These are phyloP conservation scores for Hemerocallis citrina DNA, from an alignment of 106 monocot species.

Conservation along the genomic window DNA sequence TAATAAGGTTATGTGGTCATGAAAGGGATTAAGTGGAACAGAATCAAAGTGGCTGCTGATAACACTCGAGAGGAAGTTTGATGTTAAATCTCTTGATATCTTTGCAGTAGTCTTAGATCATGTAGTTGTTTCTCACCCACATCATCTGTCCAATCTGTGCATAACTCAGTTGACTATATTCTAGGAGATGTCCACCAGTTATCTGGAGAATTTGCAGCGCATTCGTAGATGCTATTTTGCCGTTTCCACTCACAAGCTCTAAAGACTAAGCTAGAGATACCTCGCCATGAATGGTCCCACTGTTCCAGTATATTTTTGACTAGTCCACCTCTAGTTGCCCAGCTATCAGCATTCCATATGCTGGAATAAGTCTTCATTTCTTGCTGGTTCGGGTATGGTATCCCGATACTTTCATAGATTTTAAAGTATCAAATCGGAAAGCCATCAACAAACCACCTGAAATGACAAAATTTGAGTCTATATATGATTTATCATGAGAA, in stretches of 20 bases:
- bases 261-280: conserved; percentile 27
- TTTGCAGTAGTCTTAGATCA: conserved; percentile 25
- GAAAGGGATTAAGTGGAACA: too few relatives aligned
- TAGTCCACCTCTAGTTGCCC: conserved; percentile 58
- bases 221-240: neutral
- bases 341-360: conserved; percentile 74
- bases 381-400: conserved; percentile 46
- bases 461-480: neutral
- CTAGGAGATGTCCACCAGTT: conserved; percentile 14
- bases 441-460: conserved; percentile 56
- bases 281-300: conserved; percentile 55
- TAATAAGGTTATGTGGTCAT: too few relatives aligned
- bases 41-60: conserved; percentile 2
- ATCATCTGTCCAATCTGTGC: conserved; percentile 15
- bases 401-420: conserved; percentile 41
- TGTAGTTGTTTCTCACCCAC: conserved; percentile 19
- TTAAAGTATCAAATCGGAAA: conserved; percentile 47
- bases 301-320: conserved; percentile 69
- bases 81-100: conserved; percentile 18
- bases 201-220: neutral
- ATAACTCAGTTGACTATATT: conserved; percentile 1
- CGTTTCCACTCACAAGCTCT: conserved; percentile 39
- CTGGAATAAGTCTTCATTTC: conserved; percentile 64
- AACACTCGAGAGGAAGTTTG: conserved; percentile 12
- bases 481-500: too few relatives aligned